Evolutionary conservation across 768 basidiomycete species (phyloP).

Genomic region (Sarcomyxa edulis): DNA sequence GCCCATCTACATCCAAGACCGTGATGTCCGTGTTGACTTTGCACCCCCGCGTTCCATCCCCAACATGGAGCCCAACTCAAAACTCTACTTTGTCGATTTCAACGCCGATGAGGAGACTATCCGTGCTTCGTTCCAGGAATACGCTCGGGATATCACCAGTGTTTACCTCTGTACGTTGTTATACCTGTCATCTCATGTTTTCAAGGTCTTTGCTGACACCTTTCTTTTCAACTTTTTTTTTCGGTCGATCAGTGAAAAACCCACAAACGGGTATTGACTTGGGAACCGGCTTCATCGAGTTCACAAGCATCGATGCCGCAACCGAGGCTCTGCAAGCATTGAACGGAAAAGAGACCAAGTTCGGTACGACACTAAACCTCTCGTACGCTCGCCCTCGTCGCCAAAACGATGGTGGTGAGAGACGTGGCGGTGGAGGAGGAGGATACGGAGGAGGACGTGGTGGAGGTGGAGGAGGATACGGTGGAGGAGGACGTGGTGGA

Average conservation of each 20-base stretch:
- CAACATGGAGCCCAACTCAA: constrained; percentile 18
- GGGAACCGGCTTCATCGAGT: constrained; percentile 50
- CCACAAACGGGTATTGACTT: constrained; percentile 14
- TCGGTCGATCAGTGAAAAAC: constrained; percentile 21
- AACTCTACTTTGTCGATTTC: constrained; percentile 24
- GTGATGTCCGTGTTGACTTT: constrained; percentile 38
- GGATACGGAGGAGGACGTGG: constrained; percentile 3
- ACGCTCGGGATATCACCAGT: constrained; percentile 9
- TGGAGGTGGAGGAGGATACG: constrained; percentile 3
- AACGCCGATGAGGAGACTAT: constrained; percentile 19
- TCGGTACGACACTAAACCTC: constrained; percentile 32
- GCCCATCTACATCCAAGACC: constrained; percentile 43
- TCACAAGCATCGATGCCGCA: constrained; percentile 38
- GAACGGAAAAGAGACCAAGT: constrained; percentile 26
- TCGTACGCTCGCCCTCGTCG: constrained; percentile 40
- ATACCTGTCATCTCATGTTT: neutral
- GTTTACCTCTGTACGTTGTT: constrained; percentile 10
- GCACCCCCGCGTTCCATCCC: constrained; percentile 13
- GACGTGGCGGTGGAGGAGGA: constrained; percentile 1
- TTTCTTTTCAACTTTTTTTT: constrained; percentile 3
- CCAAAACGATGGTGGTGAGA: too few relatives aligned
- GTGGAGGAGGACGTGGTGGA: too few relatives aligned
- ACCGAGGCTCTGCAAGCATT: constrained; percentile 40
- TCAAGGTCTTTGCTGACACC: neutral
- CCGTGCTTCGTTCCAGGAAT: constrained; percentile 18